phyloP scores from a whole-genome alignment of 192 early-diverging fungal species.

The Spinellus fusiger region DNA sequence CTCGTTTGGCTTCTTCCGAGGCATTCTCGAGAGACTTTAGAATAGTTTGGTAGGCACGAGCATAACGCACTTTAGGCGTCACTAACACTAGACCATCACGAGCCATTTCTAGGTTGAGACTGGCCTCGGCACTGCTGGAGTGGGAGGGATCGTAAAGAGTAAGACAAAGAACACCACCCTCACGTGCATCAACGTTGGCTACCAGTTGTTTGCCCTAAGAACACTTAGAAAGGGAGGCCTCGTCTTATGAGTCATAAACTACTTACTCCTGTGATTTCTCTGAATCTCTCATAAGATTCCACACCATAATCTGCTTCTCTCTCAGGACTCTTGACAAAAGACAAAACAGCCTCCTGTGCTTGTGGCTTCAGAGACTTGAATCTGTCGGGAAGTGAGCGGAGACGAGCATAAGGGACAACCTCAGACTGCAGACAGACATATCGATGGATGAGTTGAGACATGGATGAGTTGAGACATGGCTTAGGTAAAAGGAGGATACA shows the following conservation, averaged over 20 bases:
- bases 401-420: constrained; percentile 55
- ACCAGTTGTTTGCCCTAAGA: constrained; percentile 56
- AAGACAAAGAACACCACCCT: constrained; percentile 48
- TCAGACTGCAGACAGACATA: constrained; percentile 42
- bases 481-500: background rate
- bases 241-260: background rate
- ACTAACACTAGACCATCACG: constrained; percentile 57
- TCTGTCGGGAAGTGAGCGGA: constrained; percentile 69
- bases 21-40: constrained; percentile 60
- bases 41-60: constrained; percentile 48
- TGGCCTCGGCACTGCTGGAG: constrained; percentile 55
- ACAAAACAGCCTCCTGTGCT: constrained; percentile 78
- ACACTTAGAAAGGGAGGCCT: background rate
- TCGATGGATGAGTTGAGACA: constrained; percentile 10
- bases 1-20: constrained; percentile 60
- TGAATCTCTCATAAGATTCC: constrained; percentile 67
- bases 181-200: constrained; percentile 65
- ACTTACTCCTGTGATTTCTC: constrained; percentile 50
- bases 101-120: constrained; percentile 63
- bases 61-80: constrained; percentile 42
- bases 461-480: background rate
- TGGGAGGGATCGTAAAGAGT: constrained; percentile 61
- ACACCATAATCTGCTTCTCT: constrained; percentile 67
- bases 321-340: constrained; percentile 66
- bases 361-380: constrained; percentile 69